Evolutionary conservation across 2,329 filamentous ascomycete species (phyloP).

Genomic region (Colletotrichum sp.): DNA sequence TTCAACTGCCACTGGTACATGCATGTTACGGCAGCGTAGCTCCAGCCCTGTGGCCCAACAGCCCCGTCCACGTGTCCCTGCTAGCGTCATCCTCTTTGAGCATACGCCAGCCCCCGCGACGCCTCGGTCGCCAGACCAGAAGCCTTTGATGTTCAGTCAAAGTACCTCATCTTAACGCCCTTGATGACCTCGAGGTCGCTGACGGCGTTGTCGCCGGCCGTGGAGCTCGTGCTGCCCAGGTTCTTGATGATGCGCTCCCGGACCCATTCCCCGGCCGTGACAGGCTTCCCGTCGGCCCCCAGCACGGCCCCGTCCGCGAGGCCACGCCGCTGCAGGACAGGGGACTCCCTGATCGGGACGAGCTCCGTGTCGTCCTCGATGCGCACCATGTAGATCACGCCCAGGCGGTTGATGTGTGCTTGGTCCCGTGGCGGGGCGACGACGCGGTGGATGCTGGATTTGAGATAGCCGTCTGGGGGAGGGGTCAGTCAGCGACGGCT

Average conservation of each 20-base stretch:
- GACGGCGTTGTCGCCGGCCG: slow-evolving; percentile 19
- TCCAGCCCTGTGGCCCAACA: not conserved
- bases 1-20: not conserved
- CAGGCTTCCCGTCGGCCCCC: slow-evolving; percentile 23
- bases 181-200: slow-evolving; percentile 19
- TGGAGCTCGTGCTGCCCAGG: slow-evolving; percentile 11
- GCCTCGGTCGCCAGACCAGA: not conserved
- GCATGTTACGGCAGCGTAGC: not conserved
- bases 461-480: slow-evolving; percentile 36
- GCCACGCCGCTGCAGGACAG: slow-evolving; percentile 36
- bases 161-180: slow-evolving; percentile 20
- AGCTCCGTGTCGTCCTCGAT: slow-evolving; percentile 35
- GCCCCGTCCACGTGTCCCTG: not conserved
- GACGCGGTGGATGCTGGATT: slow-evolving; percentile 38
- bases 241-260: slow-evolving; percentile 28
- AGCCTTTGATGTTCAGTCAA: not conserved
- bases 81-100: not conserved
- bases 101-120: not conserved
- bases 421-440: slow-evolving; percentile 37
- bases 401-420: slow-evolving; percentile 43
- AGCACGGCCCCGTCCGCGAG: slow-evolving; percentile 22
- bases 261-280: slow-evolving; percentile 36
- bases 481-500: not conserved
- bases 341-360: slow-evolving; percentile 30
- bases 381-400: slow-evolving; percentile 52